Conservation (phyloP, 179 eudicot species). For the Drosera spatulata region DNA sequence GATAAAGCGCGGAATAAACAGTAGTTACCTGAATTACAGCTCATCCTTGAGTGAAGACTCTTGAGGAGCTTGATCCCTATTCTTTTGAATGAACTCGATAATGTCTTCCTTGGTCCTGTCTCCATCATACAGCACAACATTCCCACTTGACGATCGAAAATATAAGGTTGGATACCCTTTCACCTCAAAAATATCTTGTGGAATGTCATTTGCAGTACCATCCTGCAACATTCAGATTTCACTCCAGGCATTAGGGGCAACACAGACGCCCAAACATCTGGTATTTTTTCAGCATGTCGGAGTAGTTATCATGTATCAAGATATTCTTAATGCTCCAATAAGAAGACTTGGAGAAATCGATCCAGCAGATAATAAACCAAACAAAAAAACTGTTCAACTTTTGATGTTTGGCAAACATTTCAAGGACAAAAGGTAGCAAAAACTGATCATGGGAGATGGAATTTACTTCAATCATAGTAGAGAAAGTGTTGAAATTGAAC, state of each 20-base stretch:
- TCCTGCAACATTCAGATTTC: slow-evolving; percentile 30
- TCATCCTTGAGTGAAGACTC: slow-evolving; percentile 42
- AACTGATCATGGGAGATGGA: no score
- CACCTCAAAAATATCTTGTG: slow-evolving; percentile 49
- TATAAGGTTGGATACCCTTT: slow-evolving; percentile 86
- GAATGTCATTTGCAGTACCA: slow-evolving; percentile 85
- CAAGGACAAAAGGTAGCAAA: no score
- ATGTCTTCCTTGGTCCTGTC: slow-evolving; percentile 70
- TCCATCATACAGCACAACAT: slow-evolving; percentile 47
- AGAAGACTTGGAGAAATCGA: no score
- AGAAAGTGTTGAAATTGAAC: no score
- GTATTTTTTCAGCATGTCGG: no score
- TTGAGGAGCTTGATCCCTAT: slow-evolving; percentile 23
- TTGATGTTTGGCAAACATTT: no score
- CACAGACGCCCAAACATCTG: background rate
- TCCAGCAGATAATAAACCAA: no score
- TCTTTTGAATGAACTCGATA: slow-evolving; percentile 57
- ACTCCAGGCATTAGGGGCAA: background rate
- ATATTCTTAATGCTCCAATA: no score
- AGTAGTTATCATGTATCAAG: no score
- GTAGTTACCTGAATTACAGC: slow-evolving; percentile 42
- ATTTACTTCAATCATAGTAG: no score
- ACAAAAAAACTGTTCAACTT: no score
- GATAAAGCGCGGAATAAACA: no score
- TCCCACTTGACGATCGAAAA: slow-evolving; percentile 69